These are phyloP conservation scores for Chlorella sp. DNA, from an alignment of 139 green algal species.

Conservation along the genomic window DNA sequence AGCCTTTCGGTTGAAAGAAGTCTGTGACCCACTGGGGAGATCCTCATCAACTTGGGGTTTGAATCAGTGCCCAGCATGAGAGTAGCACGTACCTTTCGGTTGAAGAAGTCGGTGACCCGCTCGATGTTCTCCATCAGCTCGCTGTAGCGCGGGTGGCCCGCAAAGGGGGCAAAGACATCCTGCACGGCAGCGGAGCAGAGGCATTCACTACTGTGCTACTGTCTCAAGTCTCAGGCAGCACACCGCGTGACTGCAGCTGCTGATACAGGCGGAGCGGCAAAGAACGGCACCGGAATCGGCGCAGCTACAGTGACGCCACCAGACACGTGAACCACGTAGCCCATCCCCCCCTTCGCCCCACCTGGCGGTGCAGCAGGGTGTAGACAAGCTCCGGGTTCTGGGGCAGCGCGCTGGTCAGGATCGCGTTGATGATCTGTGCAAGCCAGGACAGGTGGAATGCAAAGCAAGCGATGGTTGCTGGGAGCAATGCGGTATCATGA, in stretches of 20 bases:
- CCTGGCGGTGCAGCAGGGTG: conserved; percentile 83
- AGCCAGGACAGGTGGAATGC: background rate
- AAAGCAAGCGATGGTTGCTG: background rate
- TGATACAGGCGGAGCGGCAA: background rate
- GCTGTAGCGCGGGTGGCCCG: conserved; percentile 57
- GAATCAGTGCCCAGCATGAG: too few species aligned
- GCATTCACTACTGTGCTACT: background rate
- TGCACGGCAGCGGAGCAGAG: background rate
- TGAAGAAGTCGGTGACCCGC: conserved; percentile 64
- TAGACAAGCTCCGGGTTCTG: conserved; percentile 81
- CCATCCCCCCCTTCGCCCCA: background rate
- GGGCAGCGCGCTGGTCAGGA: conserved; percentile 65
- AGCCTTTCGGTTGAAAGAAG: too few species aligned
- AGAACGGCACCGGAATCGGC: too few species aligned
- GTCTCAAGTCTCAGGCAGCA: too few species aligned
- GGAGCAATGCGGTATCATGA: too few species aligned
- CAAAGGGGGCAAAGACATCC: conserved; percentile 67
- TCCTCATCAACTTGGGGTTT: too few species aligned
- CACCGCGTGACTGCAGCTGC: conserved; percentile 12
- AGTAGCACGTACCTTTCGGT: conserved; percentile 1
- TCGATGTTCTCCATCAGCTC: conserved; percentile 77
- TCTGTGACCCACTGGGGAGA: too few species aligned
- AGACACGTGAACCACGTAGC: too few species aligned
- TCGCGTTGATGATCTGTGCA: conserved; percentile 75
- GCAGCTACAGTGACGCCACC: too few species aligned